phyloP scores from a whole-genome alignment of 2,329 filamentous ascomycete genomes.

The Cladophialophora immunda region DNA sequence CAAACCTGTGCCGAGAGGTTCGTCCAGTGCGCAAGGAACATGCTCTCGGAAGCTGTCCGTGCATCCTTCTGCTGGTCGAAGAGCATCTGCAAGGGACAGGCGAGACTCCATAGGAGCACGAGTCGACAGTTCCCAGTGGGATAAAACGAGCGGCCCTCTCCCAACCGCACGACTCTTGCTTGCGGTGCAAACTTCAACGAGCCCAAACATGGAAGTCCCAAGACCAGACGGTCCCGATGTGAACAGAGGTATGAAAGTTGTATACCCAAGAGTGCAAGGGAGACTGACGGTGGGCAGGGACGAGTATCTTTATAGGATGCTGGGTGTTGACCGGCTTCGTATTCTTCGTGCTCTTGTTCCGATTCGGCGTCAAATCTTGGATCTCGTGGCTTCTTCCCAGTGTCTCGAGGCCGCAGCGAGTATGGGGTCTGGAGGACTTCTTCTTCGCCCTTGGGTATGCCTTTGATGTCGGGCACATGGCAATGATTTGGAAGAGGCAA shows the following conservation, averaged over 20 bases:
- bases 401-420: slow-evolving; percentile 44
- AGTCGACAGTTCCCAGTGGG: background rate
- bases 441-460: slow-evolving; percentile 45
- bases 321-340: slow-evolving; percentile 38
- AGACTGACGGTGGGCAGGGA: background rate
- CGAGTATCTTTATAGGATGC: slow-evolving; percentile 6
- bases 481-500: slow-evolving; percentile 46
- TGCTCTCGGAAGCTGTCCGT: background rate
- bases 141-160: background rate
- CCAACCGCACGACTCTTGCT: background rate
- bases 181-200: background rate
- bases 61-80: slow-evolving; percentile 2
- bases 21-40: slow-evolving; percentile 5
- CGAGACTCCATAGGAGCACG: background rate
- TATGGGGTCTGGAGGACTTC: slow-evolving; percentile 48
- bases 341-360: slow-evolving; percentile 35
- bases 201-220: slow-evolving; percentile 36
- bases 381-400: slow-evolving; percentile 45
- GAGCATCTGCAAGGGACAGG: slow-evolving; percentile 2
- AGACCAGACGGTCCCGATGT: slow-evolving; percentile 35
- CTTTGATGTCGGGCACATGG: slow-evolving; percentile 47
- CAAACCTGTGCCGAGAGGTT: background rate
- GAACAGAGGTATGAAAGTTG: slow-evolving; percentile 29
- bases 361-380: slow-evolving; percentile 41
- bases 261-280: background rate